Evolutionary conservation across 345 rosid genomes (phyloP), one percentile per base, ranked within the genome.

Genomic region (Pseudoturritis turrita): DNA sequence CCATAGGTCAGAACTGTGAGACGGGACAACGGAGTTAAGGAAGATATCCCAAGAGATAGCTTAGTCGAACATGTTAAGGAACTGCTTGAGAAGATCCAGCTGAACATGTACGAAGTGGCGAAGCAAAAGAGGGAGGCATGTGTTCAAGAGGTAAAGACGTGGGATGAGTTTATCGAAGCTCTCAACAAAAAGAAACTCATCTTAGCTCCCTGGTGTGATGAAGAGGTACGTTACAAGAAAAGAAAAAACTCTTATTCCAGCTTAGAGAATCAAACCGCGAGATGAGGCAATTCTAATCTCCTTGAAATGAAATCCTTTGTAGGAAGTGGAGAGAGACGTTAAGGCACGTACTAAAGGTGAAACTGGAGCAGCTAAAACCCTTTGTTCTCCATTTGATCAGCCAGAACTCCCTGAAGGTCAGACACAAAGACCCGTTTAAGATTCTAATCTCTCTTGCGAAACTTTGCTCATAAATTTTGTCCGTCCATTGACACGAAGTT

Each of bases 201-300:
- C 76, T 82, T 94, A 71, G 97, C 99, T 77, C 98, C 99, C 17
- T 94, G 99, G 99, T 91, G 99, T 57, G 91, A 91, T 56, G 97
- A 91, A 70, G 93, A 89, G 96, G 98, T 89, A 78, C 29, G 56
- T 21, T 45, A 35, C 64, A 40, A 29, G 21, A 23, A 25, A n/a
- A n/a, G n/a, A n/a, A n/a, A n/a, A 46, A 22, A 72, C 44, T 18
- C 31, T 17, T 31, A 21, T 46, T 22, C 55, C n/a, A 21, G 18
- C 39, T 19, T 44, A 4, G 75, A 63, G 40, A 63, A 58, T 28
- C 28, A 49, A 49, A 66, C 36, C 1, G 22, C 10, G 21, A 26
- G 39, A 37, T 31, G 8, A 35, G 31, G 19, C 19, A 51, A 7
- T 51, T 43, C 18, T 58, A 9, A 50, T 0, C 14, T 7, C 43